Evolutionary conservation across 305 asterid species (phyloP).

Genomic region (Stenogyne calaminthoides): DNA sequence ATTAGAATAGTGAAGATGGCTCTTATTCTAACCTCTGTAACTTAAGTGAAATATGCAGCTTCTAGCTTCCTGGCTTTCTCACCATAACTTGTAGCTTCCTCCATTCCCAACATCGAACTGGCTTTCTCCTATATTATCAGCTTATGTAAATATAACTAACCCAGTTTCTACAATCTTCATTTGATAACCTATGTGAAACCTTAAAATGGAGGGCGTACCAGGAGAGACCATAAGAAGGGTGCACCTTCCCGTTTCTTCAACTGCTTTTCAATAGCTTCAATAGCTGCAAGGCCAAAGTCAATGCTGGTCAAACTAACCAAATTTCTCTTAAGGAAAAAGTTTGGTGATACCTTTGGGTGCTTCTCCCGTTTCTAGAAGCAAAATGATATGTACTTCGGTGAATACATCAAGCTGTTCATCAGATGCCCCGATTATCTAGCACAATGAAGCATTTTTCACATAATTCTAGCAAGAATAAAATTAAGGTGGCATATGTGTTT

Average conservation of each 20-base stretch:
- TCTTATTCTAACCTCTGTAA: conserved; percentile 24
- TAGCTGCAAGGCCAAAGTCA: conserved; percentile 46
- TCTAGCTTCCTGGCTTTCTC: conserved; percentile 60
- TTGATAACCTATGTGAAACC: not conserved
- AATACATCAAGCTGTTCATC: conserved; percentile 95
- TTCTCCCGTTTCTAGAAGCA: conserved; percentile 65
- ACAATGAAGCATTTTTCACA: conserved; percentile 17
- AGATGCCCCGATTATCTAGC: conserved; percentile 91
- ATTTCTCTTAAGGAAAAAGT: conserved; percentile 1
- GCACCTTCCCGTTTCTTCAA: conserved; percentile 71
- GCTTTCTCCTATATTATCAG: conserved; percentile 64
- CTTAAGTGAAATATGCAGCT: conserved; percentile 52
- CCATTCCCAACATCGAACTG: conserved; percentile 45
- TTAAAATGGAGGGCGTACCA: conserved; percentile 44
- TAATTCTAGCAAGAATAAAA: not conserved
- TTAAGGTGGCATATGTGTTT: not conserved
- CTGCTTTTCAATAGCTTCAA: conserved; percentile 68
- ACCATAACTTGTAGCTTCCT: conserved; percentile 61
- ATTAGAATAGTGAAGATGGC: not conserved
- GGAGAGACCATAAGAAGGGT: conserved; percentile 83
- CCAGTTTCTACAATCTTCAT: not conserved
- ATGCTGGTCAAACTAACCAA: conserved; percentile 11
- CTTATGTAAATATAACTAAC: conserved; percentile 4
- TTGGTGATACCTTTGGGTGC: conserved; percentile 50
- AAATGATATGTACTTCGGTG: conserved; percentile 62